Evolutionary conservation across 1,139 yeast genomes (phyloP).

Genomic region (Scheffersomyces parashehatae): DNA sequence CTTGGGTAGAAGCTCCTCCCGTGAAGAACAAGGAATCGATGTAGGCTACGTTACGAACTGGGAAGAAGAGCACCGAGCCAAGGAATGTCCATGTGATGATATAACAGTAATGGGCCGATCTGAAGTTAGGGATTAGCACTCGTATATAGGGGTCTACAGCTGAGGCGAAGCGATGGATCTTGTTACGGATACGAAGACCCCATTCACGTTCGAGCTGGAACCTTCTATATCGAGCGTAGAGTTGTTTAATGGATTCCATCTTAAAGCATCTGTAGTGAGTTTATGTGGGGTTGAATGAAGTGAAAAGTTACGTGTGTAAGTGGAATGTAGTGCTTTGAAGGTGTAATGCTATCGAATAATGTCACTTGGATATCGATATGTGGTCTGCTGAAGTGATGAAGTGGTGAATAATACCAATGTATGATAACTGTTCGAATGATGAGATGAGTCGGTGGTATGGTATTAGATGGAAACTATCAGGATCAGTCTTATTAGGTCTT

Average conservation of each 20-base stretch:
- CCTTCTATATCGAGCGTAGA: slow-evolving; percentile 5
- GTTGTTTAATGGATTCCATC: slow-evolving; percentile 1
- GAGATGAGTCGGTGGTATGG: too few relatives aligned
- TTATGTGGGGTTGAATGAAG: too few relatives aligned
- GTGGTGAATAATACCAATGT: too few relatives aligned
- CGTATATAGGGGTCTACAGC: slow-evolving; percentile 45
- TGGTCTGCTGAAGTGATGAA: too few relatives aligned
- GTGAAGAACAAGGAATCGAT: slow-evolving; percentile 80
- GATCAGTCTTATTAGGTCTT: too few relatives aligned
- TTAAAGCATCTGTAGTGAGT: too few relatives aligned
- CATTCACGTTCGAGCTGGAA: slow-evolving; percentile 9
- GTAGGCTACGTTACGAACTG: slow-evolving; percentile 64
- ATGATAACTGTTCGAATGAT: too few relatives aligned
- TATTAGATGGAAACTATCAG: too few relatives aligned
- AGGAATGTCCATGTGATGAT: slow-evolving; percentile 54
- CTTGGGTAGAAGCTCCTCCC: slow-evolving; percentile 81
- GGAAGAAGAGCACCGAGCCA: slow-evolving; percentile 74
- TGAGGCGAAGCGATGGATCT: slow-evolving; percentile 24
- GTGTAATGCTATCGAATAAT: too few relatives aligned
- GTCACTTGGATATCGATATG: too few relatives aligned
- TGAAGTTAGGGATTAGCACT: slow-evolving; percentile 67
- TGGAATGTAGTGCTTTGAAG: too few relatives aligned
- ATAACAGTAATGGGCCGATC: slow-evolving; percentile 76
- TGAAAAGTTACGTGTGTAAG: too few relatives aligned
- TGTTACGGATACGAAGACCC: slow-evolving; percentile 25